A percentile compares a stretch with the other conserved stretches of the same genome.
Evolutionary conservation across 2,329 filamentous ascomycete genomes (phyloP).

Genomic region (Aciculosporium take): DNA sequence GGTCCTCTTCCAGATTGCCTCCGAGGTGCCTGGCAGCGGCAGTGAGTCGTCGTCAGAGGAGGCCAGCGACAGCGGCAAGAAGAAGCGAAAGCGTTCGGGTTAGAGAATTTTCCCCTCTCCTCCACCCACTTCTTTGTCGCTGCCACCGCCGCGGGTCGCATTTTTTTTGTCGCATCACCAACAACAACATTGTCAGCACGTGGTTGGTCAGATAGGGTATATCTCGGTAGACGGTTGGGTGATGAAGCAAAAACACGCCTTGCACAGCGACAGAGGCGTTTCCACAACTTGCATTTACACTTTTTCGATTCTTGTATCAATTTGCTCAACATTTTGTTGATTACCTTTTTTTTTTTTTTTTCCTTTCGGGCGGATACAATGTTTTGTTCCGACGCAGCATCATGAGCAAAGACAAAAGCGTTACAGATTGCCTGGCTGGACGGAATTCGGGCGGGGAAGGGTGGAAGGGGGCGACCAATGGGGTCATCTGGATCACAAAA

Average conservation of each 20-base stretch:
- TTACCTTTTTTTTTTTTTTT: slow-evolving; percentile 10
- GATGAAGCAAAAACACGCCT: slow-evolving; percentile 22
- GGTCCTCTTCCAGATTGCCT: slow-evolving; percentile 68
- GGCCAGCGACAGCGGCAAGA: slow-evolving; percentile 31
- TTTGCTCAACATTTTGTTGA: slow-evolving; percentile 20
- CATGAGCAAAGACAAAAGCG: slow-evolving; percentile 16
- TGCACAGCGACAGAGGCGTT: slow-evolving; percentile 21
- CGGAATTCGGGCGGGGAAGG: slow-evolving; percentile 6
- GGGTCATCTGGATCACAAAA: neutral
- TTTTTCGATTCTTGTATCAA: slow-evolving; percentile 32
- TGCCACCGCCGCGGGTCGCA: neutral
- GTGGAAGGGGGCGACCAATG: neutral
- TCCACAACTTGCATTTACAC: slow-evolving; percentile 24
- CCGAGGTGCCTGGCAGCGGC: slow-evolving; percentile 54
- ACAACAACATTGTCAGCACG: neutral
- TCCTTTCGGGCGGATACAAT: neutral
- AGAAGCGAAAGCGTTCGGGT: slow-evolving; percentile 59
- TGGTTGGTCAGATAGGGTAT: slow-evolving; percentile 16
- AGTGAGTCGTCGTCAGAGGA: slow-evolving; percentile 44
- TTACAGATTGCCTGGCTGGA: slow-evolving; percentile 4
- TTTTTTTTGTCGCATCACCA: neutral
- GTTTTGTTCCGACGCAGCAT: slow-evolving; percentile 12
- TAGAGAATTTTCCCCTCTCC: neutral
- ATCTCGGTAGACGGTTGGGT: slow-evolving; percentile 18
- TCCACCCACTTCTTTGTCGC: slow-evolving; percentile 1